Conservation (phyloP, 106 monocot genomes). For the Apostasia shenzhenica region DNA sequence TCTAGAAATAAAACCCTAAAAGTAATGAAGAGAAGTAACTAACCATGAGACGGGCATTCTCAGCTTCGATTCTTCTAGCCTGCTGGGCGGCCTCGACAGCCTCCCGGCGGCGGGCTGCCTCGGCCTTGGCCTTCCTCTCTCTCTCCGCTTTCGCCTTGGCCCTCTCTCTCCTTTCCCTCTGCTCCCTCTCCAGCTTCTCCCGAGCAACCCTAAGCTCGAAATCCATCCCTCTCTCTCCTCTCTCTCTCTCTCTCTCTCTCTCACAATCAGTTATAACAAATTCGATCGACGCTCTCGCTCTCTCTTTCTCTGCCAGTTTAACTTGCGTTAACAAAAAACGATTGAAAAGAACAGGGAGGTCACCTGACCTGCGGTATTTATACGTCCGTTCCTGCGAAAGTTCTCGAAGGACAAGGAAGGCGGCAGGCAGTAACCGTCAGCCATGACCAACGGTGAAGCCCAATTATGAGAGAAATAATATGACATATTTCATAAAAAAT, state of each 20-base stretch:
- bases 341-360: too few relatives aligned
- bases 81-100: conserved; percentile 70
- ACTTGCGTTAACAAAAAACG: too few relatives aligned
- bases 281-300: too few relatives aligned
- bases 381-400: too few relatives aligned
- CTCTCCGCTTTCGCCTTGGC: conserved; percentile 63
- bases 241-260: conserved; percentile 9
- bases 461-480: too few relatives aligned
- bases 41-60: conserved; percentile 43
- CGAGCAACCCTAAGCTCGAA: conserved; percentile 72
- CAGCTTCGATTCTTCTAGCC: conserved; percentile 47
- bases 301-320: too few relatives aligned
- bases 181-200: conserved; percentile 90
- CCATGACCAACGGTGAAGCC: too few relatives aligned
- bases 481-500: too few relatives aligned
- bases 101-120: conserved; percentile 64
- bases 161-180: conserved; percentile 73
- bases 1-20: not conserved
- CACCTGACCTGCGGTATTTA: too few relatives aligned
- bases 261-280: not conserved
- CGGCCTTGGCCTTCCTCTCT: conserved; percentile 77
- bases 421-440: too few relatives aligned
- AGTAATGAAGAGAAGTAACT: not conserved
- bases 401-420: too few relatives aligned
- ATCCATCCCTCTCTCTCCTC: conserved; percentile 44